These are phyloP conservation scores for Pezicula radicicola DNA, from an alignment of 2,329 filamentous ascomycete species.

Conservation along the genomic window DNA sequence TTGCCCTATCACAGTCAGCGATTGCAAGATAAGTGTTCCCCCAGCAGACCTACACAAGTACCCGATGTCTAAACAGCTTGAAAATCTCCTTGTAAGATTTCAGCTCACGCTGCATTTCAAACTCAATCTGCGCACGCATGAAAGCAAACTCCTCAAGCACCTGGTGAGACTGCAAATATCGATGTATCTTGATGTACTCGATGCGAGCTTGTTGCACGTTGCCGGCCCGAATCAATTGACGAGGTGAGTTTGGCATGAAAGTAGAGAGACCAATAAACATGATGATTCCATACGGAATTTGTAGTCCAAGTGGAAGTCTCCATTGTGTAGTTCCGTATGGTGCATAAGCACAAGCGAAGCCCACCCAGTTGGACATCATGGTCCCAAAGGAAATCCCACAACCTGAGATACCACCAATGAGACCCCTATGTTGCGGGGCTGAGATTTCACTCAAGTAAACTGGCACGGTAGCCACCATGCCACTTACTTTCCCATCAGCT, in stretches of 20 bases:
- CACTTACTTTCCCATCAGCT: slow-evolving; percentile 22
- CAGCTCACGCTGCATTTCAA: slow-evolving; percentile 54
- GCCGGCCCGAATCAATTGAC: slow-evolving; percentile 47
- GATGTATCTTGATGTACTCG: slow-evolving; percentile 45
- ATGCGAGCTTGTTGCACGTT: slow-evolving; percentile 43
- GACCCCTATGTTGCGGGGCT: slow-evolving; percentile 19
- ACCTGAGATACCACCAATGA: slow-evolving; percentile 36
- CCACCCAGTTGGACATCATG: slow-evolving; percentile 56
- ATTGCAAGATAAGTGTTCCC: not conserved
- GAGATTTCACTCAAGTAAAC: slow-evolving; percentile 27
- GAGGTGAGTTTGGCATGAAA: slow-evolving; percentile 54
- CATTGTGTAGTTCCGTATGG: slow-evolving; percentile 51
- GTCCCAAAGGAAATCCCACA: slow-evolving; percentile 53
- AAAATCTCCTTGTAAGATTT: slow-evolving; percentile 50
- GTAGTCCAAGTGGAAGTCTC: slow-evolving; percentile 51
- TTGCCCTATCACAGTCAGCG: slow-evolving; percentile 32
- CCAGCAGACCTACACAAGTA: slow-evolving; percentile 38
- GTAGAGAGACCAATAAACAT: slow-evolving; percentile 50
- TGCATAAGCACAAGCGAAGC: slow-evolving; percentile 51
- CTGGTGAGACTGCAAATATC: slow-evolving; percentile 40
- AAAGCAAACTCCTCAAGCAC: slow-evolving; percentile 47
- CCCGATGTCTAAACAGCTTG: slow-evolving; percentile 46
- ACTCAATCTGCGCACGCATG: slow-evolving; percentile 54
- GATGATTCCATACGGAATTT: slow-evolving; percentile 53
- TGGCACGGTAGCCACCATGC: slow-evolving; percentile 19